Conservation (phyloP, 1,284 basidiomycete species). For the Trichosporon coremiiforme region DNA sequence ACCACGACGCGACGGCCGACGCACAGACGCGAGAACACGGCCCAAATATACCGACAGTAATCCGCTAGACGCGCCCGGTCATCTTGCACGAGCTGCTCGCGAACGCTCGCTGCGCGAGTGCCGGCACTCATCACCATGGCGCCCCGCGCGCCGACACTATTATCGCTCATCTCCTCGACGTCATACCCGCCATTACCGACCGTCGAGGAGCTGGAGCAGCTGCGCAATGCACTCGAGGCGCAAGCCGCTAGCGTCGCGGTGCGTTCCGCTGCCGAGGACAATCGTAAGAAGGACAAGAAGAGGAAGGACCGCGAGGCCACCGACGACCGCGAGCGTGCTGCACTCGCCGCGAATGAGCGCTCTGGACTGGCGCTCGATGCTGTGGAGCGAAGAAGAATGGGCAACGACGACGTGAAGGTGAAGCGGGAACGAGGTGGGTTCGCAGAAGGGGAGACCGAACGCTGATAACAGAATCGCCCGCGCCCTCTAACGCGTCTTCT, state of each 20-base stretch:
- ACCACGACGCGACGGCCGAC: not conserved
- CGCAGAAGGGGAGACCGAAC: no score
- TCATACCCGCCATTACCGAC: slow-evolving; percentile 62
- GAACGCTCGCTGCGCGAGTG: not conserved
- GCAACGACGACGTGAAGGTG: slow-evolving; percentile 41
- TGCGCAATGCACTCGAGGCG: slow-evolving; percentile 65
- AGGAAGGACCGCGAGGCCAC: slow-evolving; percentile 61
- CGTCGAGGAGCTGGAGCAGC: slow-evolving; percentile 68
- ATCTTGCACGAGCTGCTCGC: no score
- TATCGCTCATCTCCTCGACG: slow-evolving; percentile 45
- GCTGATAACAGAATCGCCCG: slow-evolving; percentile 45
- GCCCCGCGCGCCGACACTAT: slow-evolving; percentile 37
- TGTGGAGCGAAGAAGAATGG: slow-evolving; percentile 35
- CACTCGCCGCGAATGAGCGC: slow-evolving; percentile 42
- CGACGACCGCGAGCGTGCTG: slow-evolving; percentile 65
- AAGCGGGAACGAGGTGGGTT: slow-evolving; percentile 47
- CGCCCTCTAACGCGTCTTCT: slow-evolving; percentile 48
- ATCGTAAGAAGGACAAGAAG: slow-evolving; percentile 70
- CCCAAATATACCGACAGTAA: not conserved
- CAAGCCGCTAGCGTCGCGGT: slow-evolving; percentile 63
- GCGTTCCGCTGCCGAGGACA: slow-evolving; percentile 69
- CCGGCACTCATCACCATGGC: slow-evolving; percentile 27
- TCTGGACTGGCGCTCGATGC: slow-evolving; percentile 41
- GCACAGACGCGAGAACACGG: not conserved
- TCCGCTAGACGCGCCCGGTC: not conserved